Conservation (phyloP, 257 asterid genomes). For the Sherardia arvensis region DNA sequence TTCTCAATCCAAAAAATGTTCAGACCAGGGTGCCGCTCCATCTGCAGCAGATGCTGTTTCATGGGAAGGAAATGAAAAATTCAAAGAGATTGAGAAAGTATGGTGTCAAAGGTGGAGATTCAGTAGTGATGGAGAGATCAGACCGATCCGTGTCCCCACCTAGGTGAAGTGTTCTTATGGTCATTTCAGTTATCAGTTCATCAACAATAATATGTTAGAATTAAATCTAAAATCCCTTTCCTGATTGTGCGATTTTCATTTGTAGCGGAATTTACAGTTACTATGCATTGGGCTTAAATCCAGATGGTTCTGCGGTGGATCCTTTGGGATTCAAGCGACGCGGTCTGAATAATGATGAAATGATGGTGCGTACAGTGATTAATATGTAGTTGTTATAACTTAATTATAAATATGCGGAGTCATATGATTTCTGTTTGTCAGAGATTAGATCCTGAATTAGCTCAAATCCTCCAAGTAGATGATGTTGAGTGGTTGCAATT, state of each 20-base stretch:
- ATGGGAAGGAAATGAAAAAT: constrained; percentile 76
- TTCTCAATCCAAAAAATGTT: constrained; percentile 15
- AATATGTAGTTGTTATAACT: too few species aligned
- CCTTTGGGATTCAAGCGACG: constrained; percentile 90
- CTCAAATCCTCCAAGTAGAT: constrained; percentile 82
- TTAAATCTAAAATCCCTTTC: too few species aligned
- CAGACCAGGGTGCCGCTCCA: constrained; percentile 75
- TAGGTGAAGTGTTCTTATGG: background rate
- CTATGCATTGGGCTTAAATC: constrained; percentile 46
- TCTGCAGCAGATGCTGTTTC: constrained; percentile 72
- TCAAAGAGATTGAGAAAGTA: constrained; percentile 59
- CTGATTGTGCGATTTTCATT: background rate
- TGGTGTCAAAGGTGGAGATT: constrained; percentile 80
- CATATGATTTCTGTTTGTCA: too few species aligned
- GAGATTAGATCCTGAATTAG: constrained; percentile 96
- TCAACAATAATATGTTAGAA: too few species aligned
- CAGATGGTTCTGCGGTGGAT: constrained; percentile 89
- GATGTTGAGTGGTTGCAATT: constrained; percentile 79
- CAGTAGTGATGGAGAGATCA: constrained; percentile 57
- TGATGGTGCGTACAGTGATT: constrained; percentile 88
- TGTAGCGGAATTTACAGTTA: constrained; percentile 38
- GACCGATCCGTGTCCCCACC: constrained; percentile 16
- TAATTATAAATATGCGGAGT: too few species aligned
- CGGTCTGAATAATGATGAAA: constrained; percentile 60
- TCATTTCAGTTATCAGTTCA: background rate